phyloP scores from a whole-genome alignment of 2,329 filamentous ascomycete genomes.

The Trichocomaceae sp. region DNA sequence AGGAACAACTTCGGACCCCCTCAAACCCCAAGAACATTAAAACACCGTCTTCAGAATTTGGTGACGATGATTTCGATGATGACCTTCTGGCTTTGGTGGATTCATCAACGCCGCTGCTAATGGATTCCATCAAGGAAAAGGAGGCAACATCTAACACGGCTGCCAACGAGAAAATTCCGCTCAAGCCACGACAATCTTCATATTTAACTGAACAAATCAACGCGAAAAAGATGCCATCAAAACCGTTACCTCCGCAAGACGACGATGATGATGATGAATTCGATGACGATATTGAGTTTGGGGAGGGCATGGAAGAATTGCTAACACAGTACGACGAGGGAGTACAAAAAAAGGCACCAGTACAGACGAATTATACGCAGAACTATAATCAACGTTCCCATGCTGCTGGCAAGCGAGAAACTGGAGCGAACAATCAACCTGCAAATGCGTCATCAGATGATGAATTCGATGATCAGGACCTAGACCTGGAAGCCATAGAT shows the following conservation, averaged over 20 bases:
- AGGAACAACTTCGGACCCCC: conserved; percentile 10
- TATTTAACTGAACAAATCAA: background rate
- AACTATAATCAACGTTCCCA: background rate
- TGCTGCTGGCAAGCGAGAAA: background rate
- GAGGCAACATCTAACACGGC: background rate
- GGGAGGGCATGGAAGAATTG: conserved; percentile 49
- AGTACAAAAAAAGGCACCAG: background rate
- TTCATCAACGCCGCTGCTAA: conserved; percentile 27
- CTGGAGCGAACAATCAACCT: background rate
- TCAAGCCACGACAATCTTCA: conserved; percentile 3
- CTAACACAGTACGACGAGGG: conserved; percentile 50
- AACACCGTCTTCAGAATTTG: conserved; percentile 40
- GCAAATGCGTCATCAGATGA: conserved; percentile 36
- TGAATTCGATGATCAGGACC: conserved; percentile 64
- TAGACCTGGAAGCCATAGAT: conserved; percentile 61
- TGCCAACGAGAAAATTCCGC: background rate
- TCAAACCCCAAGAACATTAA: conserved; percentile 16
- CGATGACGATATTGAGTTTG: conserved; percentile 59
- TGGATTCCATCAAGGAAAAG: background rate
- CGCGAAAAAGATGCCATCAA: conserved; percentile 1
- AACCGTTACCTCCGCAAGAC: conserved; percentile 9
- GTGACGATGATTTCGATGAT: conserved; percentile 42
- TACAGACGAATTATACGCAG: background rate
- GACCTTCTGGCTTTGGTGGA: conserved; percentile 39
- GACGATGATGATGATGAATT: conserved; percentile 51